Base-by-base conservation (phyloP, 441 rosid genomes). In the Syzygium syzygioides region DNA sequence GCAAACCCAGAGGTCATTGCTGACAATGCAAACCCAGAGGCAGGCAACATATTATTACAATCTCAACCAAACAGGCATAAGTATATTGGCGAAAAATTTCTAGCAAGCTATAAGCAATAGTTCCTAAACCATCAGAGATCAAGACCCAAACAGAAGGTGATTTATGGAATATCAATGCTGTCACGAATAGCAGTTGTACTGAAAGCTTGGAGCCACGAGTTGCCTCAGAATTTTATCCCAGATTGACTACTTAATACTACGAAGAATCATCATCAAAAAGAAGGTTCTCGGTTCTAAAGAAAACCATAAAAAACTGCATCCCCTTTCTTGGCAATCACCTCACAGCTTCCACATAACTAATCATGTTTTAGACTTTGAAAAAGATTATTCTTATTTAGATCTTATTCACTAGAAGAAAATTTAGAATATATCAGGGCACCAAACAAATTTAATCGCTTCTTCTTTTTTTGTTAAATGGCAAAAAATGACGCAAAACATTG, bases 381-480 rank as follows among this genome's bases (percentile, higher is more conserved):
- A 19, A 14, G 7, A 15, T 17, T 55, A 17, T 62, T 26, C 14
- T 2, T n/a, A n/a, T n/a, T n/a, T n/a, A n/a, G 34, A 15, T n/a
- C n/a, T n/a, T n/a, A n/a, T n/a, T n/a, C n/a, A n/a, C n/a, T n/a
- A n/a, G n/a, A n/a, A n/a, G n/a, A n/a, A n/a, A n/a, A n/a, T n/a
- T n/a, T n/a, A n/a, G n/a, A n/a, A n/a, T n/a, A n/a, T n/a, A n/a
- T n/a, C n/a, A n/a, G n/a, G n/a, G n/a, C n/a, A n/a, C n/a, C n/a
- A n/a, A n/a, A n/a, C n/a, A n/a, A n/a, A 62, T 62, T 14, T n/a
- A n/a, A n/a, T n/a, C n/a, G n/a, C n/a, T n/a, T n/a, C n/a, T n/a
- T n/a, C n/a, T n/a, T n/a, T n/a, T n/a, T 9, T 2, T 17, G 0
- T 3, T 28, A 12, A 60, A 60, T 28, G 13, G 32, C 2, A 6